Percentiles rank a stretch among this genome's conserved stretches.
Conservation (phyloP, 176 grass and related monocot species). For the Canna indica region DNA sequence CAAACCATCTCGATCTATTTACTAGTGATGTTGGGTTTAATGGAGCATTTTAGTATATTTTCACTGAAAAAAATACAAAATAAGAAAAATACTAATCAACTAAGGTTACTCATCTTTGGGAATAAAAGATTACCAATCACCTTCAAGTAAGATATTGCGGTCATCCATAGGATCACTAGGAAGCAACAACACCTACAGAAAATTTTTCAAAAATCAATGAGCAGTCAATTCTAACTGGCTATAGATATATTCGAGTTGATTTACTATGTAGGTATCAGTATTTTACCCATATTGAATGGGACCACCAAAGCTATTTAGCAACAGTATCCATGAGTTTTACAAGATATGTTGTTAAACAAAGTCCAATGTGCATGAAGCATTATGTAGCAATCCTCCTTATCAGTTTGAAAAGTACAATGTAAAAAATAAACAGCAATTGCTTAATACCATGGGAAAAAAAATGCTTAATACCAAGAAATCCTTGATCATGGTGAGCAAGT, state of each 20-base stretch:
- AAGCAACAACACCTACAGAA: slow-evolving; percentile 61
- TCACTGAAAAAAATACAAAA: neutral
- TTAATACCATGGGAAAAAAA: too few species aligned
- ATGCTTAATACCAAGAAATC: neutral
- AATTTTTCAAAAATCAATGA: slow-evolving; percentile 19
- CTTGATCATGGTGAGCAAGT: neutral
- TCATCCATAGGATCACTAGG: slow-evolving; percentile 79
- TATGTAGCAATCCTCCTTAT: neutral
- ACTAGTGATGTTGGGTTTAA: neutral
- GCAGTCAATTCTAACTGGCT: slow-evolving; percentile 3
- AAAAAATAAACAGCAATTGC: neutral
- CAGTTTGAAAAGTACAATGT: neutral
- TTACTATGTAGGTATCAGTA: neutral
- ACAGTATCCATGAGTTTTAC: neutral
- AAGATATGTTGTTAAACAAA: neutral
- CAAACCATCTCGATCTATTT: too few species aligned
- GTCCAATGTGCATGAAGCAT: neutral
- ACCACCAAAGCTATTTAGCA: neutral
- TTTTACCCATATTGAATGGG: neutral
- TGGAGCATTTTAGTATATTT: neutral
- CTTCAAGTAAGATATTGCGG: slow-evolving; percentile 98
- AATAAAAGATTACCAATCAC: slow-evolving; percentile 25
- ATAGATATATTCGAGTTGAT: neutral
- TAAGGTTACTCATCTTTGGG: neutral
- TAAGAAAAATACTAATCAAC: neutral